Evolutionary conservation across 2,329 filamentous ascomycete species (phyloP).

Genomic region (Monosporascus cannonballus): DNA sequence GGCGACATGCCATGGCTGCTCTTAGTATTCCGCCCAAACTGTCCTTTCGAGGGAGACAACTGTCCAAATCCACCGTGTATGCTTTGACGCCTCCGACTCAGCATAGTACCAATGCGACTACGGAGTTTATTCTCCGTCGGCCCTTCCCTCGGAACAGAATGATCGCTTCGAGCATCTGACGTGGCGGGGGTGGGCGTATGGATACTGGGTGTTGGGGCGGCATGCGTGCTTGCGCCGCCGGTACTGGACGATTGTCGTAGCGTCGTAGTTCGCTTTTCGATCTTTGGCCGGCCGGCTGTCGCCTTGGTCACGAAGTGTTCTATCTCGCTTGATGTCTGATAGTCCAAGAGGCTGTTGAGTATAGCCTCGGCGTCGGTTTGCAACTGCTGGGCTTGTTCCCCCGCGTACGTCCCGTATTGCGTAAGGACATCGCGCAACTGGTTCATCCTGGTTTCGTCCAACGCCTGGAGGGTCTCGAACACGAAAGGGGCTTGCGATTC

Average conservation of each 20-base stretch:
- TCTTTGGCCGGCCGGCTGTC: conserved; percentile 36
- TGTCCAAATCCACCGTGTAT: conserved; percentile 56
- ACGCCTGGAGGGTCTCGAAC: conserved; percentile 84
- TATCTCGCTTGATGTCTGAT: conserved; percentile 83
- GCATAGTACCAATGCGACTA: conserved; percentile 63
- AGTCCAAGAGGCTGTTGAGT: conserved; percentile 75
- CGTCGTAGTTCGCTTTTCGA: conserved; percentile 37
- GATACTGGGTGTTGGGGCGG: conserved; percentile 21
- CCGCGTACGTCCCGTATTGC: conserved; percentile 87
- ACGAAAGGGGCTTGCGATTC: conserved; percentile 91
- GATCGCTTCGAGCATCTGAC: conserved; percentile 39
- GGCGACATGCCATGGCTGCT: conserved; percentile 62
- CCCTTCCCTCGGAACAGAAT: conserved; percentile 36
- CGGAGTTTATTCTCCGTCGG: conserved; percentile 50
- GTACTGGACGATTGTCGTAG: conserved; percentile 35
- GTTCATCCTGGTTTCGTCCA: conserved; percentile 86
- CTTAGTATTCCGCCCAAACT: conserved; percentile 56
- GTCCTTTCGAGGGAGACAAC: conserved; percentile 50
- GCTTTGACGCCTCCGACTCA: conserved; percentile 60
- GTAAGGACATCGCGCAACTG: conserved; percentile 86
- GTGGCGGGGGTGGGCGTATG: conserved; percentile 24
- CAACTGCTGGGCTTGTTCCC: conserved; percentile 75
- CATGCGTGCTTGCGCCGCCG: conserved; percentile 18
- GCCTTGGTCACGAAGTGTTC: conserved; percentile 55
- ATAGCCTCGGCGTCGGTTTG: conserved; percentile 72